Evolutionary conservation across 2,329 filamentous ascomycete species (phyloP).

Genomic region (Knoxdaviesia capensis): DNA sequence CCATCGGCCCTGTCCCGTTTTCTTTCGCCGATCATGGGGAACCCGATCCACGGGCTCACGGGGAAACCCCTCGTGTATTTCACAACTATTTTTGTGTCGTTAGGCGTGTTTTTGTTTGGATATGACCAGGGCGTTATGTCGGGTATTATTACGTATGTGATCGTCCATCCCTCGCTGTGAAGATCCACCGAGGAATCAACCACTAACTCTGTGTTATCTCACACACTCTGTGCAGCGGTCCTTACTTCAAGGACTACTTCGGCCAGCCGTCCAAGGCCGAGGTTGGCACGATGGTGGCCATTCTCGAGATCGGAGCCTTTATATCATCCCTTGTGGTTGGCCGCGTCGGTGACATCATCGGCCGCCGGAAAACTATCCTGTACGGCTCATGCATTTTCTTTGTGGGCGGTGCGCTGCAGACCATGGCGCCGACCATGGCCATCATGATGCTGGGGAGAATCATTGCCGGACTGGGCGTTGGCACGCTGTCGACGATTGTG

Average conservation of each 20-base stretch:
- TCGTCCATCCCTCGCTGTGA: not conserved
- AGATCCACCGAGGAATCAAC: not conserved
- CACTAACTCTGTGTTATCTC: conserved; percentile 6
- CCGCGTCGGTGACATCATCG: conserved; percentile 77
- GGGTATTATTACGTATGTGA: conserved; percentile 41
- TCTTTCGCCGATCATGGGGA: conserved; percentile 70
- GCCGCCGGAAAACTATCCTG: conserved; percentile 72
- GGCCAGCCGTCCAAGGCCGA: conserved; percentile 69
- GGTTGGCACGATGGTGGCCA: conserved; percentile 94
- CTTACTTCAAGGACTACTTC: conserved; percentile 83
- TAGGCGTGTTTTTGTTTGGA: conserved; percentile 75
- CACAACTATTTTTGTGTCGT: conserved; percentile 74
- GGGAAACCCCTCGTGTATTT: conserved; percentile 96
- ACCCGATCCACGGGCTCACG: conserved; percentile 74
- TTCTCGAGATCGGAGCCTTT: conserved; percentile 83
- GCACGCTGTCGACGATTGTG: conserved; percentile 77
- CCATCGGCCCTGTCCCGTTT: conserved; percentile 47
- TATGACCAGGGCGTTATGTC: conserved; percentile 89
- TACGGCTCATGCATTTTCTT: conserved; percentile 86
- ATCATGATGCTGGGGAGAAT: conserved; percentile 81
- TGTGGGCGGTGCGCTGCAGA: conserved; percentile 67
- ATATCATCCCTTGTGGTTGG: conserved; percentile 76
- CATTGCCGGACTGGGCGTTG: conserved; percentile 69
- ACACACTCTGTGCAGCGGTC: conserved; percentile 36
- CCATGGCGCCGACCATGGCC: conserved; percentile 59